A percentile compares a stretch with the other conserved stretches of the same genome.
Evolutionary conservation across 805 yeast species (phyloP).

Genomic region (Spathaspora sp.): DNA sequence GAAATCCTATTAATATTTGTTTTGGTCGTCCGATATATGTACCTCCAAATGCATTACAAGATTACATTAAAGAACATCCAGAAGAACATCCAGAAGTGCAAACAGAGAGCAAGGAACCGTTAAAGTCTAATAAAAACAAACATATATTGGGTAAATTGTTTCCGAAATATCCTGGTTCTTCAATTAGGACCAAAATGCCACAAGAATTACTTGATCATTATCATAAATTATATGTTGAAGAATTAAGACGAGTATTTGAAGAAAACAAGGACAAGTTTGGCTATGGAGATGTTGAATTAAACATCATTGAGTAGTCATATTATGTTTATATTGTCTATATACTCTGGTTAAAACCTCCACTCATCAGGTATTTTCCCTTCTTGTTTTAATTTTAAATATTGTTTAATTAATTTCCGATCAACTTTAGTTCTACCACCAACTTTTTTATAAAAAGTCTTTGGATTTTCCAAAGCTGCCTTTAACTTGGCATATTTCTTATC

Average conservation of each 20-base stretch:
- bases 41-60: slow-evolving; percentile 38
- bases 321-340: not conserved
- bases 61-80: slow-evolving; percentile 27
- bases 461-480: slow-evolving; percentile 19
- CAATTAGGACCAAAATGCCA: slow-evolving; percentile 28
- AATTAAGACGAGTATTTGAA: slow-evolving; percentile 59
- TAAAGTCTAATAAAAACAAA: not conserved
- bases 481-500: slow-evolving; percentile 15
- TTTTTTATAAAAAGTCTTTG: slow-evolving; percentile 21
- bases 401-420: slow-evolving; percentile 30
- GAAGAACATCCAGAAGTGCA: slow-evolving; percentile 10
- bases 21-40: slow-evolving; percentile 65
- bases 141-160: slow-evolving; percentile 25
- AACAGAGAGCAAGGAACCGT: not conserved
- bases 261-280: slow-evolving; percentile 58
- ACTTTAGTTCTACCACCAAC: slow-evolving; percentile 27
- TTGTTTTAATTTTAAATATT: slow-evolving; percentile 26
- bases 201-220: slow-evolving; percentile 55
- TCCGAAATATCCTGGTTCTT: slow-evolving; percentile 5
- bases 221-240: slow-evolving; percentile 67
- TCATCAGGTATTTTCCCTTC: slow-evolving; percentile 16
- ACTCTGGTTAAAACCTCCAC: slow-evolving; percentile 5
- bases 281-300: slow-evolving; percentile 45
- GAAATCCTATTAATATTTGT: slow-evolving; percentile 76
- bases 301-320: slow-evolving; percentile 24